Evolutionary conservation across 2,329 filamentous ascomycete species (phyloP).

Genomic region (Paracoccidioides brasiliensis): DNA sequence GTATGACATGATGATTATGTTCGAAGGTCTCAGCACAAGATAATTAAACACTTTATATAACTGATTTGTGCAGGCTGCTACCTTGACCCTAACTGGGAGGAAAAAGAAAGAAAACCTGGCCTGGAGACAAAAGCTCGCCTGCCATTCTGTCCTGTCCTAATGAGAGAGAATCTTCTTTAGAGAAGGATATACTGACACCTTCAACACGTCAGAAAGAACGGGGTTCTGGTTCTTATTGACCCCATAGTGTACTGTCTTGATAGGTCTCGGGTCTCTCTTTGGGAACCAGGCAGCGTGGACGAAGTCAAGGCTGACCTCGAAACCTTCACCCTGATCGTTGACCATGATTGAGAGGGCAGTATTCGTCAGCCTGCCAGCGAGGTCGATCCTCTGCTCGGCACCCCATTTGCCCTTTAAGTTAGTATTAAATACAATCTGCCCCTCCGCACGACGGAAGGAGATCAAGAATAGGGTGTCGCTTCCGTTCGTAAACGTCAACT

Average conservation of each 20-base stretch:
- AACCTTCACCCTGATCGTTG: background rate
- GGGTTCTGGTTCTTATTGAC: background rate
- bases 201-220: background rate
- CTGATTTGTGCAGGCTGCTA: no score
- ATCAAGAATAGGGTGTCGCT: background rate
- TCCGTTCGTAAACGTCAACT: background rate
- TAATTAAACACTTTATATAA: no score
- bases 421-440: constrained; percentile 1
- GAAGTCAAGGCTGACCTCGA: background rate
- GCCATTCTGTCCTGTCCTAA: background rate
- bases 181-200: background rate
- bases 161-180: background rate
- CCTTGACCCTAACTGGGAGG: no score
- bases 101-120: background rate
- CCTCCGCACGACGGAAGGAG: background rate
- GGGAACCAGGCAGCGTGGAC: background rate
- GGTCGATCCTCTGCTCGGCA: background rate
- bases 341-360: background rate
- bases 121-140: background rate
- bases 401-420: background rate
- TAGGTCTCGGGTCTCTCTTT: background rate
- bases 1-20: no score
- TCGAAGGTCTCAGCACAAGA: no score
- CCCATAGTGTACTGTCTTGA: background rate
- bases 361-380: background rate